Evolutionary conservation across 2,329 filamentous ascomycete species (phyloP).

Genomic region (Gaeumannomyces sp.): DNA sequence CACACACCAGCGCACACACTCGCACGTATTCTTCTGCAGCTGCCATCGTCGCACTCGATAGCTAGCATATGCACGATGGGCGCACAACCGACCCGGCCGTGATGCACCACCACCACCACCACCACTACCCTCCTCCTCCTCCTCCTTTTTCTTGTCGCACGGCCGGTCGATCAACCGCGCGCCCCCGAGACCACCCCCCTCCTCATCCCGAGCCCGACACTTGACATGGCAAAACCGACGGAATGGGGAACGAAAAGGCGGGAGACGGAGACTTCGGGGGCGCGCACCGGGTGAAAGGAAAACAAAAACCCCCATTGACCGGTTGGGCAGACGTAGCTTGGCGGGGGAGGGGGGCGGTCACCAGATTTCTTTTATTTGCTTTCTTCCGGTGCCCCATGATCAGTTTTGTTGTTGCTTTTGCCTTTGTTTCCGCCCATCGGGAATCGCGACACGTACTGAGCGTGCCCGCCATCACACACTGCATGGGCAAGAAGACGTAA

Average conservation of each 20-base stretch:
- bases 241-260: too few species aligned
- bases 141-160: not conserved
- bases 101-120: too few species aligned
- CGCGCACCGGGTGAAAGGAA: too few species aligned
- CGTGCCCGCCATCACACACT: not conserved
- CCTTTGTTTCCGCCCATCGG: not conserved
- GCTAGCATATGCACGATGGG: too few species aligned
- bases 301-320: too few species aligned
- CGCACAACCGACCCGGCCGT: not conserved
- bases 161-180: not conserved
- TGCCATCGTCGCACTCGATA: not conserved
- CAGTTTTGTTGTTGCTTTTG: not conserved
- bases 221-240: too few species aligned
- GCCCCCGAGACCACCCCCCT: not conserved
- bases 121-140: not conserved
- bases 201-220: too few species aligned
- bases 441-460: not conserved
- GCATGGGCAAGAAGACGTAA: not conserved
- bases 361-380: not conserved
- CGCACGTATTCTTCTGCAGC: not conserved
- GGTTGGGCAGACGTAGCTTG: too few species aligned
- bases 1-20: too few species aligned
- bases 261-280: too few species aligned
- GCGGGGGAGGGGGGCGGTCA: not conserved
- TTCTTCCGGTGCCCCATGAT: not conserved